Evolutionary conservation across 768 basidiomycete genomes (phyloP), one percentile per base, ranked within the genome.

Genomic region (Hebeloma cylindrosporum): DNA sequence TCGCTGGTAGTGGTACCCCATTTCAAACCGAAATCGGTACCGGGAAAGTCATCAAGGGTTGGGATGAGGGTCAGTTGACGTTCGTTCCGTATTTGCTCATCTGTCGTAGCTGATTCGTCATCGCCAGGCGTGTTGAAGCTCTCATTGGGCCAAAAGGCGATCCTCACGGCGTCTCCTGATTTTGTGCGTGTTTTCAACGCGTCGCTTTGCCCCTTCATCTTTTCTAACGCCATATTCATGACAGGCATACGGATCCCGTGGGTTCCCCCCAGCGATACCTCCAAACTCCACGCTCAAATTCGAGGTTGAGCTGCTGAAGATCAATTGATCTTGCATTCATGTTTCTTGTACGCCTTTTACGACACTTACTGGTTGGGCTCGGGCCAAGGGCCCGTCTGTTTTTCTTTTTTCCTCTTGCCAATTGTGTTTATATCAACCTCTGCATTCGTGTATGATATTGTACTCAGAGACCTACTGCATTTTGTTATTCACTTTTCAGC

Each of bases 31-130:
- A 78, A 60, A 91, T 92, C 51, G 88, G 91, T 33, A 70, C 80
- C 14, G 86, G 88, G 6, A 82, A 83, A 59, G 91, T 94, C 35
- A 93, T 94, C 68, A 85, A 74, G 59, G 88, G 91, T 22, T 93
- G 90, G 92, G 91, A 93, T 58, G 88, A 92, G 63, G 91, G 92
- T 84, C 52, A 55, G 75, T 66, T 26, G 20, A 6, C 40, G 21
- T 31, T 35, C 10, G 26, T 34, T n/a, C 18, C 7, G 5, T 39
- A 21, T 7, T 11, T 34, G 14, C 30, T 20, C n/a, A n/a, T n/a
- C 40, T 53, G 37, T 34, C 18, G 45, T 44, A 50, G 43, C 37
- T 54, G 43, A 53, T 50, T 48, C 49, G 58, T 50, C 40, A 49
- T 54, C 25, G 29, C 42, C 57, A 91, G 89, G 83, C 38, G 88